Evolutionary conservation across 2,329 filamentous ascomycete species (phyloP).

Genomic region (Emericellopsis cladophorae): DNA sequence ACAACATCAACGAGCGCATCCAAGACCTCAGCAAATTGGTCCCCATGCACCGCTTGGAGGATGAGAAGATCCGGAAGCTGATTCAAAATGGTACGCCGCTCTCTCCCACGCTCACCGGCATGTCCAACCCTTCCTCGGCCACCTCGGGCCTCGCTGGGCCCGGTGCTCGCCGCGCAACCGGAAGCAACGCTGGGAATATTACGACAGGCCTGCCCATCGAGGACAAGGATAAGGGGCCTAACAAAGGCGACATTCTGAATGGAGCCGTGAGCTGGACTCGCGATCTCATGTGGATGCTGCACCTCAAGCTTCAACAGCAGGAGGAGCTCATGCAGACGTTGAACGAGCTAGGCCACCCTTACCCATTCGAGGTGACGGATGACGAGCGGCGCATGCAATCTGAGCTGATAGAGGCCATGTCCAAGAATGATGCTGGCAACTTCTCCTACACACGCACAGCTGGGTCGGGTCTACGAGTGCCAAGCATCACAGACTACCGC

Average conservation of each 20-base stretch:
- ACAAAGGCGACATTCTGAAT: constrained; percentile 97
- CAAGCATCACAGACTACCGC: constrained; percentile 82
- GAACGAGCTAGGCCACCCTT: constrained; percentile 56
- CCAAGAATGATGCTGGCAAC: constrained; percentile 62
- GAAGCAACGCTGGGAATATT: constrained; percentile 62
- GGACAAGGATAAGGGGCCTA: constrained; percentile 96
- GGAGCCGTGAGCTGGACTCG: constrained; percentile 94
- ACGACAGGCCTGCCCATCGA: constrained; percentile 87
- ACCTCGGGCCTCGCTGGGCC: constrained; percentile 82
- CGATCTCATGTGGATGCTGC: constrained; percentile 94
- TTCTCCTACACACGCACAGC: constrained; percentile 76
- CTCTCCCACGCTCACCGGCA: constrained; percentile 65
- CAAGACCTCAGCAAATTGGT: constrained; percentile 92
- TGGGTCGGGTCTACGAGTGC: constrained; percentile 79
- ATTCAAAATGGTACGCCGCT: constrained; percentile 85
- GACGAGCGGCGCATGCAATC: constrained; percentile 94
- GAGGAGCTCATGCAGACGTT: constrained; percentile 73
- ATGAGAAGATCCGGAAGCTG: constrained; percentile 93
- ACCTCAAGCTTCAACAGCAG: constrained; percentile 81
- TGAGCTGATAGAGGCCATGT: constrained; percentile 76
- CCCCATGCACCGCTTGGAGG: constrained; percentile 81
- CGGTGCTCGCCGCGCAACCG: constrained; percentile 66
- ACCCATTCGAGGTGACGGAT: constrained; percentile 74
- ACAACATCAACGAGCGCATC: constrained; percentile 98
- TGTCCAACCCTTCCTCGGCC: constrained; percentile 58